These are phyloP conservation scores for Geotrichum histeridarum DNA, from an alignment of 1,139 yeast species.

Conservation along the genomic window DNA sequence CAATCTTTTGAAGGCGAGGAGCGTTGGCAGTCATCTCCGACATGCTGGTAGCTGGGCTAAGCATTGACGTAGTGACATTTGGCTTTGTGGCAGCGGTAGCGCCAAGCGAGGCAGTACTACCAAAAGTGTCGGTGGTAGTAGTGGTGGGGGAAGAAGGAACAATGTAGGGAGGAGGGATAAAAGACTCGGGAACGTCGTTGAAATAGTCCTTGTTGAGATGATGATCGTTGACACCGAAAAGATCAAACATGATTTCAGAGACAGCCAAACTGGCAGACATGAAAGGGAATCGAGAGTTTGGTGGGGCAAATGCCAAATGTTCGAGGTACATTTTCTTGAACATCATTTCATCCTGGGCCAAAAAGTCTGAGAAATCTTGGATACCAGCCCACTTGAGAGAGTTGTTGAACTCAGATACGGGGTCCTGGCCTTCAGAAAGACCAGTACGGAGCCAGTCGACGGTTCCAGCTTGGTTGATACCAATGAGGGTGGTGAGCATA, in stretches of 20 bases:
- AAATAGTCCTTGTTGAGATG: conserved; percentile 10
- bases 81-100: conserved; percentile 5
- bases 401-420: conserved; percentile 27
- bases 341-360: conserved; percentile 27
- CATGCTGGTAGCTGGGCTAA: conserved; percentile 15
- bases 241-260: conserved; percentile 31
- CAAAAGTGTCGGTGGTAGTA: conserved; percentile 20
- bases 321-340: conserved; percentile 32
- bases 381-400: conserved; percentile 32
- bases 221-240: conserved; percentile 36
- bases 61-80: conserved; percentile 15
- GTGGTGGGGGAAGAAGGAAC: conserved; percentile 8
- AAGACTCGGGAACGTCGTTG: conserved; percentile 22
- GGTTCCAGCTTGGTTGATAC: conserved; percentile 21
- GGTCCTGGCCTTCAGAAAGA: conserved; percentile 24
- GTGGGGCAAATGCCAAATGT: conserved; percentile 30
- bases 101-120: not conserved
- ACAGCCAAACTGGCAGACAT: conserved; percentile 34
- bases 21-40: conserved; percentile 16
- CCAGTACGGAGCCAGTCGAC: conserved; percentile 33
- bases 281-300: conserved; percentile 38
- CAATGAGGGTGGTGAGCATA: conserved; percentile 27
- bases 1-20: conserved; percentile 13
- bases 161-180: conserved; percentile 26
- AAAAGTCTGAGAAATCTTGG: conserved; percentile 33